Conservation (phyloP, 2,329 filamentous ascomycete genomes). For the Remersonia thermophila region DNA sequence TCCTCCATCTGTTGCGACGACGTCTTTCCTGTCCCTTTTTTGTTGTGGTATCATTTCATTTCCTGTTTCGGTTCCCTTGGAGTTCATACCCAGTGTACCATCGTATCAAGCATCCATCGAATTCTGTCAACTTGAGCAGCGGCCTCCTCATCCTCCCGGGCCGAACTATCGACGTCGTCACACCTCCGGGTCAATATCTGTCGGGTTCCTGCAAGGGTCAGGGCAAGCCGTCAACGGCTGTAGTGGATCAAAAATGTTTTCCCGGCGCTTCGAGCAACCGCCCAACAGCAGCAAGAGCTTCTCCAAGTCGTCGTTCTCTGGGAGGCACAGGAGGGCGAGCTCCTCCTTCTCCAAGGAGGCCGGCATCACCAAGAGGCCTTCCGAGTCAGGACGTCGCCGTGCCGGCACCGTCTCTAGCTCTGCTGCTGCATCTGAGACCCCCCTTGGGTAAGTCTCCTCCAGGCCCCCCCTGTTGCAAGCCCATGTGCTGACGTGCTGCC, state of each 20-base stretch:
- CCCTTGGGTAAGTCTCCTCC: slow-evolving; percentile 31
- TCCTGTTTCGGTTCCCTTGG: no score
- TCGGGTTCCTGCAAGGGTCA: background rate
- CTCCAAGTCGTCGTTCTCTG: slow-evolving; percentile 34
- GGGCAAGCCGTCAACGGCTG: background rate
- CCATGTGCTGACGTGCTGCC: slow-evolving; percentile 4
- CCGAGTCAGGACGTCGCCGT: slow-evolving; percentile 37
- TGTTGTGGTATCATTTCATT: background rate
- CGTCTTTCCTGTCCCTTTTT: background rate
- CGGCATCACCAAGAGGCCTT: slow-evolving; percentile 42
- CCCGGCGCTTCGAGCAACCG: slow-evolving; percentile 30
- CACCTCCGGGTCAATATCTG: background rate
- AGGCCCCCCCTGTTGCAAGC: background rate
- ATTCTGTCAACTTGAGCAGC: background rate
- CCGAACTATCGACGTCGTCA: slow-evolving; percentile 2
- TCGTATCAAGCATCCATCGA: background rate
- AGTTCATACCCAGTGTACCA: no score
- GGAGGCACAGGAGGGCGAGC: slow-evolving; percentile 35
- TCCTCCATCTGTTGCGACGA: no score
- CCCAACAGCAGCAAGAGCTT: slow-evolving; percentile 34
- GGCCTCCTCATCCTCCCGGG: background rate
- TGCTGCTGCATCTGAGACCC: slow-evolving; percentile 25
- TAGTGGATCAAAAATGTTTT: slow-evolving; percentile 33
- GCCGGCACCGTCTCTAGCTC: slow-evolving; percentile 37
- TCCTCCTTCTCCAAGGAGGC: slow-evolving; percentile 43